phyloP scores from a whole-genome alignment of 768 basidiomycete genomes.

The Trametes cingulata region DNA sequence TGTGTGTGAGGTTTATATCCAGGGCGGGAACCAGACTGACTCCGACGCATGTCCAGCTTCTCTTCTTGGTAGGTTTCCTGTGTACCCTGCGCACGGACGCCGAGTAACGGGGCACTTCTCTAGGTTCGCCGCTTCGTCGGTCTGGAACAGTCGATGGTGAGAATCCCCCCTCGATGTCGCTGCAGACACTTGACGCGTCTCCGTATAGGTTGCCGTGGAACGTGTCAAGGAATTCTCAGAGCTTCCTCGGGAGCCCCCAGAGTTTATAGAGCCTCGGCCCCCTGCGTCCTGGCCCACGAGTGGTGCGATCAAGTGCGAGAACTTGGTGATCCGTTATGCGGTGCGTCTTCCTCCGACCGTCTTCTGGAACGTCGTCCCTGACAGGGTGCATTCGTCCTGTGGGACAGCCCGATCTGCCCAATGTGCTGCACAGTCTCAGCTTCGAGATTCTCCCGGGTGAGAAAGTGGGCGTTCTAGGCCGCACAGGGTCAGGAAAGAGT shows the following conservation, averaged over 20 bases:
- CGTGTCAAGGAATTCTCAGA: constrained; percentile 92
- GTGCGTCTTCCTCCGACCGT: constrained; percentile 42
- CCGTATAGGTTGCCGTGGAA: constrained; percentile 71
- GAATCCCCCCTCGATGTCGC: constrained; percentile 11
- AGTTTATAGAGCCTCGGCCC: constrained; percentile 87
- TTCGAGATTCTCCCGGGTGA: constrained; percentile 75
- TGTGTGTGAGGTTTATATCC: constrained; percentile 36
- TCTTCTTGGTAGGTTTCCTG: constrained; percentile 54
- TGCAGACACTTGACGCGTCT: constrained; percentile 4
- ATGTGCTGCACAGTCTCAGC: constrained; percentile 78
- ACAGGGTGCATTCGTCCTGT: not conserved
- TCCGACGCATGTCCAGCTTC: constrained; percentile 37
- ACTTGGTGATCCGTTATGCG: constrained; percentile 77
- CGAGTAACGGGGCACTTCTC: constrained; percentile 4
- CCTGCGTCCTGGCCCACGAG: constrained; percentile 73
- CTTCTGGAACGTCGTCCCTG: constrained; percentile 14
- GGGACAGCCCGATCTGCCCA: constrained; percentile 76
- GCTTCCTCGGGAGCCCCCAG: constrained; percentile 71
- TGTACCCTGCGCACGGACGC: not conserved
- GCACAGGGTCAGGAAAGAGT: constrained; percentile 72
- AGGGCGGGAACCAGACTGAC: constrained; percentile 22
- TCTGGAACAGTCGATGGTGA: constrained; percentile 89
- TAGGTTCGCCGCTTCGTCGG: constrained; percentile 79
- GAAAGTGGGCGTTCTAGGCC: constrained; percentile 77
- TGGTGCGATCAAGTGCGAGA: constrained; percentile 69